A percentile compares a stretch with the other conserved stretches of the same genome.
Evolutionary conservation across 2,329 filamentous ascomycete genomes (phyloP).

Genomic region (Didymella pinodella): DNA sequence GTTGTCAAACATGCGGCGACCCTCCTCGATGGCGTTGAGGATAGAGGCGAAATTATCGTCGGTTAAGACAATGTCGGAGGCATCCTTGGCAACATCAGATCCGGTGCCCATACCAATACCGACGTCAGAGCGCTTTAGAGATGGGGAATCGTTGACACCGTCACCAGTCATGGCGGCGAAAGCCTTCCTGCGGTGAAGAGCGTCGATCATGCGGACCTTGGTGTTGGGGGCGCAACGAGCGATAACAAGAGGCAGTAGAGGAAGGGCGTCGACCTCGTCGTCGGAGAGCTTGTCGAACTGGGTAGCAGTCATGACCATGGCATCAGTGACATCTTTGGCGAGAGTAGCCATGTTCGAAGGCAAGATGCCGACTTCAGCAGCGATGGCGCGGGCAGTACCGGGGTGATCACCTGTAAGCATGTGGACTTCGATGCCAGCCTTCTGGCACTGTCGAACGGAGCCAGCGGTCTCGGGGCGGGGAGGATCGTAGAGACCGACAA

Average conservation of each 20-base stretch:
- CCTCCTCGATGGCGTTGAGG: conserved; percentile 56
- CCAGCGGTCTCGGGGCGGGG: conserved; percentile 79
- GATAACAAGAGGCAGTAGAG: conserved; percentile 53
- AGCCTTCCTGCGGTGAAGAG: conserved; percentile 52
- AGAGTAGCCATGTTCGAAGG: conserved; percentile 53
- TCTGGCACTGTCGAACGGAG: conserved; percentile 47
- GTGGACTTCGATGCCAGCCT: conserved; percentile 53
- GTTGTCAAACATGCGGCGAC: conserved; percentile 57
- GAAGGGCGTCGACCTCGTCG: conserved; percentile 52
- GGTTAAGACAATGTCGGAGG: conserved; percentile 56
- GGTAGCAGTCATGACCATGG: conserved; percentile 47
- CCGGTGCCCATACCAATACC: conserved; percentile 58
- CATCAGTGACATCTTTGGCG: conserved; percentile 33
- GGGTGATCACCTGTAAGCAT: conserved; percentile 59
- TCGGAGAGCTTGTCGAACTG: conserved; percentile 55
- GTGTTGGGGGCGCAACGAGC: conserved; percentile 56
- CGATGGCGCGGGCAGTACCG: conserved; percentile 56
- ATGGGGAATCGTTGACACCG: conserved; percentile 57
- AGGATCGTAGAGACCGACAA: conserved; percentile 85
- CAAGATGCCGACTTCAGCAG: conserved; percentile 55
- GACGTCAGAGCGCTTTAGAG: conserved; percentile 56
- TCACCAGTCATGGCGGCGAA: conserved; percentile 56
- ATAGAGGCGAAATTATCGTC: conserved; percentile 58
- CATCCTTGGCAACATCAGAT: conserved; percentile 56
- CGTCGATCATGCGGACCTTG: conserved; percentile 56